A percentile compares a stretch with the other conserved stretches of the same genome.
phyloP scores from a whole-genome alignment of 106 monocot species.

The Apostasia shenzhenica region DNA sequence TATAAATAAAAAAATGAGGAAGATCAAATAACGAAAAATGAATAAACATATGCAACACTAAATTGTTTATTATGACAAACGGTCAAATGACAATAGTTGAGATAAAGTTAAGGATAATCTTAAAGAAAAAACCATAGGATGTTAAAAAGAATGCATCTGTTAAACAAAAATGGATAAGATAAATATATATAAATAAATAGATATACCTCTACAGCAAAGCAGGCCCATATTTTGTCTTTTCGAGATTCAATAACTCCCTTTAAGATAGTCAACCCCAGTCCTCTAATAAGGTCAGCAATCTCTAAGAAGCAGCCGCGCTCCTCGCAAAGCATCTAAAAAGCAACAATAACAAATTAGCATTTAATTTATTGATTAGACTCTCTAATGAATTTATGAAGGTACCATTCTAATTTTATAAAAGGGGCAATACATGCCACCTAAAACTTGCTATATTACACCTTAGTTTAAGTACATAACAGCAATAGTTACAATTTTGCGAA shows the following conservation, averaged over 20 bases:
- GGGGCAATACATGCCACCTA: no score
- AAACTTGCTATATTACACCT: no score
- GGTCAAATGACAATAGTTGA: no score
- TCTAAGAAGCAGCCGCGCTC: slow-evolving; percentile 87
- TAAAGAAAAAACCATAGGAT: background rate
- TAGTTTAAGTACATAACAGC: no score
- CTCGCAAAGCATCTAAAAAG: slow-evolving; percentile 78
- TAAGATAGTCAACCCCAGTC: slow-evolving; percentile 83
- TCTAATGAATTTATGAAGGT: no score
- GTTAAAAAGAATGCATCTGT: background rate
- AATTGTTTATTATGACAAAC: no score
- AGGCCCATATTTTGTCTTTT: slow-evolving; percentile 82
- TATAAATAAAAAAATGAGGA: no score
- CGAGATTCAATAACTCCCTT: slow-evolving; percentile 84
- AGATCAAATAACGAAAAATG: no score
- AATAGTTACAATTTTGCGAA: no score
- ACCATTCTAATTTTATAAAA: no score
- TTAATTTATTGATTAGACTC: background rate
- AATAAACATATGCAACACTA: no score
- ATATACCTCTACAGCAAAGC: slow-evolving; percentile 81
- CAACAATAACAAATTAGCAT: background rate
- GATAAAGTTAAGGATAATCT: background rate
- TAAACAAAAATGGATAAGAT: no score
- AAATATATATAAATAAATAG: background rate
- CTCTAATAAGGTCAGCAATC: slow-evolving; percentile 78